These are phyloP conservation scores for Pilaira anomala DNA, from an alignment of 192 early-diverging fungal genomes.

Conservation along the genomic window DNA sequence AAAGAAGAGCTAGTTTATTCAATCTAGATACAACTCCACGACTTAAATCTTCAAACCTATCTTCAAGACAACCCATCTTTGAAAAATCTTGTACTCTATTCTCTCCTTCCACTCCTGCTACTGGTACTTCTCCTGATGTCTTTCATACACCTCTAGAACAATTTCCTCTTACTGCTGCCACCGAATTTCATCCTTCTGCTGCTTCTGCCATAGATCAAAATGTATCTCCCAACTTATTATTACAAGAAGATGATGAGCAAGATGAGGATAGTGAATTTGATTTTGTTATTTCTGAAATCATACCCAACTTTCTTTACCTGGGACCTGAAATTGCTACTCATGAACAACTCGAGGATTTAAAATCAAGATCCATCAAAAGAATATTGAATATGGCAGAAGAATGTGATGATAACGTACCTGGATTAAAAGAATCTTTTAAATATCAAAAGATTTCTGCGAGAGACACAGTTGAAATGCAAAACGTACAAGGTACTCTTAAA, in stretches of 20 bases:
- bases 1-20: constrained; percentile 32
- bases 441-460: constrained; percentile 52
- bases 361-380: constrained; percentile 56
- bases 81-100: no score
- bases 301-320: constrained; percentile 60
- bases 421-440: constrained; percentile 35
- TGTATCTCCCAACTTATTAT: no score
- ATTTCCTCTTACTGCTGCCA: no score
- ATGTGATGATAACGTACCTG: constrained; percentile 50
- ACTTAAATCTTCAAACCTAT: background rate
- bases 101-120: no score
- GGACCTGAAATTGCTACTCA: constrained; percentile 62
- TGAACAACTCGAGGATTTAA: constrained; percentile 52
- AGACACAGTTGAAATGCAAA: constrained; percentile 62
- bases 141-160: no score
- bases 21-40: constrained; percentile 30
- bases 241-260: constrained; percentile 12
- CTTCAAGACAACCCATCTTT: no score
- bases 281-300: constrained; percentile 53
- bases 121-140: no score
- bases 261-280: constrained; percentile 32
- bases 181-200: no score
- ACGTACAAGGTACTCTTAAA: constrained; percentile 57
- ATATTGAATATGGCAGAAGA: constrained; percentile 81
- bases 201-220: no score